Conservation (phyloP, 768 basidiomycete species). For the Phanerochaete sordida region DNA sequence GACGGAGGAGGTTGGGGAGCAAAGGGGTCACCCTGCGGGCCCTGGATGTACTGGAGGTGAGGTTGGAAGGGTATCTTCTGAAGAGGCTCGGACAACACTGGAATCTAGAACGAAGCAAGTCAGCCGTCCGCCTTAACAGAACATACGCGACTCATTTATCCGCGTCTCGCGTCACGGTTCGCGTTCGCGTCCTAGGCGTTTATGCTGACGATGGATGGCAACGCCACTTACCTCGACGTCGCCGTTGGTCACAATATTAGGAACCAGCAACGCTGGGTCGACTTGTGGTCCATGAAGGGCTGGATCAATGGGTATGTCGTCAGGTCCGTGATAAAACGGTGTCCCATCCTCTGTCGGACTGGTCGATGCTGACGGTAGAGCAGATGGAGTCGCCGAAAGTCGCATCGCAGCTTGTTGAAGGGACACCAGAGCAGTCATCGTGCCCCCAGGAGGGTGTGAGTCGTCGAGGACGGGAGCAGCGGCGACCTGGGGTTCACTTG, state of each 20-base stretch:
- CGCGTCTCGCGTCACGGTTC: slow-evolving; percentile 20
- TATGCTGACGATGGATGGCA: slow-evolving; percentile 3
- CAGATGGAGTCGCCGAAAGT: slow-evolving; percentile 55
- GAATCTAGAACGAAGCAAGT: slow-evolving; percentile 4
- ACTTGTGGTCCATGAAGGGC: slow-evolving; percentile 41
- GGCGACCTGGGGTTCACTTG: slow-evolving; percentile 30
- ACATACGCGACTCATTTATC: slow-evolving; percentile 18
- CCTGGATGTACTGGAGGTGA: slow-evolving; percentile 59
- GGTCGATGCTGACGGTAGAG: slow-evolving; percentile 48
- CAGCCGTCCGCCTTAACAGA: slow-evolving; percentile 12
- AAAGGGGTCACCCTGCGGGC: slow-evolving; percentile 81
- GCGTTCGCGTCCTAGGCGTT: slow-evolving; percentile 13
- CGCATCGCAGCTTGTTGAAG: slow-evolving; percentile 39
- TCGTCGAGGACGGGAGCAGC: slow-evolving; percentile 31
- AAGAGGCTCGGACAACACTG: slow-evolving; percentile 6
- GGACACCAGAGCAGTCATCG: slow-evolving; percentile 9
- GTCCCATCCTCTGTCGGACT: slow-evolving; percentile 57
- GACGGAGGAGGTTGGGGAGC: slow-evolving; percentile 57
- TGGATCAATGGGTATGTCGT: slow-evolving; percentile 82
- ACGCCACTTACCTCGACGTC: slow-evolving; percentile 17
- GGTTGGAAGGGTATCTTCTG: slow-evolving; percentile 18
- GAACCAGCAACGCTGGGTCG: slow-evolving; percentile 23
- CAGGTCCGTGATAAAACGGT: slow-evolving; percentile 44
- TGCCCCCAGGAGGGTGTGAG: slow-evolving; percentile 16
- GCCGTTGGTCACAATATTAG: slow-evolving; percentile 4